Percentiles rank a stretch among this genome's conserved stretches.
Evolutionary conservation across 257 asterid genomes (phyloP).

Genomic region (Nicotiana tomentosiformis): DNA sequence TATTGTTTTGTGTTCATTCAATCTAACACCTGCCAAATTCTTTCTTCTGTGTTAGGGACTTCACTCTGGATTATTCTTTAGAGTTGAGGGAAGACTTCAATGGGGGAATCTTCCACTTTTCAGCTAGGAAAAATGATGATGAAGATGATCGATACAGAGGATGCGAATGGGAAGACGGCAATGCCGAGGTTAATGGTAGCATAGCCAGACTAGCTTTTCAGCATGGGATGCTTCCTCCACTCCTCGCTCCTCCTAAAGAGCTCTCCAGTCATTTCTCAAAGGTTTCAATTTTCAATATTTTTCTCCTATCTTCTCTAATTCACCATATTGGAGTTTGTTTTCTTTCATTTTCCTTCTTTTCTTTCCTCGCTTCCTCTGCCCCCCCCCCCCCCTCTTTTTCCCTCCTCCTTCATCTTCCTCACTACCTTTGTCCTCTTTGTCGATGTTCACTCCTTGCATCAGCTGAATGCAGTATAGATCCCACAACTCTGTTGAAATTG

Average conservation of each 20-base stretch:
- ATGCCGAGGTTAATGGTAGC: conserved; percentile 83
- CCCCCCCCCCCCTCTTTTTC: not conserved
- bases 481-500: not conserved
- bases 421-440: not conserved
- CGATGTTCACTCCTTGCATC: not conserved
- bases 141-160: conserved; percentile 16
- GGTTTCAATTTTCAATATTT: not conserved
- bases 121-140: not conserved
- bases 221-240: conserved; percentile 90
- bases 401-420: not conserved
- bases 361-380: not conserved
- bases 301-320: not conserved
- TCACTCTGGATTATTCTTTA: not conserved
- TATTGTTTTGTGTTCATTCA: not conserved
- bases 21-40: not conserved
- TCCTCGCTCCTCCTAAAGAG: conserved; percentile 80
- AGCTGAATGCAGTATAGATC: not conserved
- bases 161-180: conserved; percentile 62
- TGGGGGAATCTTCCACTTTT: not conserved
- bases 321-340: not conserved
- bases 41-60: not conserved
- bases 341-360: not conserved
- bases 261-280: conserved; percentile 67
- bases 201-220: conserved; percentile 72
- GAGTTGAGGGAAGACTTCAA: not conserved